A percentile compares a stretch with the other conserved stretches of the same genome.
phyloP scores from a whole-genome alignment of 768 basidiomycete species.

The Tylopilus plumbeoviolaceoides region DNA sequence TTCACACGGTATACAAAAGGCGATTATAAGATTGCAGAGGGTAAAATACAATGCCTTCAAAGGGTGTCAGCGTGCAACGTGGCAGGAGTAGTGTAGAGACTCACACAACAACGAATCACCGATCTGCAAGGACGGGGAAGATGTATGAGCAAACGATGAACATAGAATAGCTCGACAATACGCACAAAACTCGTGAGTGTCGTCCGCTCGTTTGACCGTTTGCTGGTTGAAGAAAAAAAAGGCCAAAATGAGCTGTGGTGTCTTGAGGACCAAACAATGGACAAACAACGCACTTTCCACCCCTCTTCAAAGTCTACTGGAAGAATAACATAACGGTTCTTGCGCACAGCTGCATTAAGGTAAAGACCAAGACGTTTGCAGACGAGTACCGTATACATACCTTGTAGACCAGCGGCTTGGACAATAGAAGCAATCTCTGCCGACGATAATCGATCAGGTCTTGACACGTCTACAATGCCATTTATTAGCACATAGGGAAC shows the following conservation, averaged over 20 bases:
- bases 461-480: conserved; percentile 72
- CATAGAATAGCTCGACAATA: conserved; percentile 21
- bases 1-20: conserved; percentile 9
- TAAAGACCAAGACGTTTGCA: conserved; percentile 2
- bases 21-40: conserved; percentile 29
- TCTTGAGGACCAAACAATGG: conserved; percentile 38
- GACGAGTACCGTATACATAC: conserved; percentile 32
- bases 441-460: conserved; percentile 92
- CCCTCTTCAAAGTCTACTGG: conserved; percentile 98
- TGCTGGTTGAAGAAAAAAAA: conserved; percentile 55
- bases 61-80: conserved; percentile 12
- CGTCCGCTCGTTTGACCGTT: conserved; percentile 94
- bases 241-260: conserved; percentile 31
- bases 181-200: conserved; percentile 95
- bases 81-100: conserved; percentile 31
- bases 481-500: conserved; percentile 13
- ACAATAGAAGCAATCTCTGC: conserved; percentile 95
- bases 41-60: conserved; percentile 33
- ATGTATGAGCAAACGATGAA: conserved; percentile 5
- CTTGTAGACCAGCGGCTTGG: conserved; percentile 96
- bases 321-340: conserved; percentile 96
- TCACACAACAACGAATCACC: conserved; percentile 33
- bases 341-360: conserved; percentile 67
- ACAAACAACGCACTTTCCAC: conserved; percentile 89
- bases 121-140: conserved; percentile 30